Base-by-base conservation (phyloP, 2,329 filamentous ascomycete genomes). In the Venturiaceae sp. region DNA sequence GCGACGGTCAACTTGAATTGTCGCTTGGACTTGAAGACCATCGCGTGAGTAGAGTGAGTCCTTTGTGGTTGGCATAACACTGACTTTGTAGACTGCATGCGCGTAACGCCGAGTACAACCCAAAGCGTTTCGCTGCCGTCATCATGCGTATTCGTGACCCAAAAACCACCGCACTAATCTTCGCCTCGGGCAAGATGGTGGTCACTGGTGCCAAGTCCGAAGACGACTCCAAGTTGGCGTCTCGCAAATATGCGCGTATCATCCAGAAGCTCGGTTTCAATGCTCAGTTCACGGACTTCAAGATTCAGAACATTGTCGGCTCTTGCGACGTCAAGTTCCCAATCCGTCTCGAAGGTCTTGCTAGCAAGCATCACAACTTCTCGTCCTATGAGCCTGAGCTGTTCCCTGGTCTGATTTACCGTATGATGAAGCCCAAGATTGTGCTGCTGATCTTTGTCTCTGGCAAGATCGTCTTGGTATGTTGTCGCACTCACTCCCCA, bases 401-500 rank as follows among this genome's bases (percentile, higher is more conserved):
- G 73, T 99, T 97, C 83, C 94, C 94, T 69, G 94, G 94, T 84
- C 86, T 99, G 56, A 99, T 99, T 77, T 99, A 99, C 78, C 91
- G 94, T 73, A 99, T 99, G 94, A 96, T 97, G 81, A 97, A 97
- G 81, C 94, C 94, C 21, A 97, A 97, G 85, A 96, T 97, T 66
- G 92, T 97, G 57, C 85, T 97, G 28, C 80, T 97, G 70, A 96
- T 99, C 74, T 97, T 97, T 78, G 92, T 97, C 68, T 94, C 88
- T 69, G 94, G 92, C 70, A 97, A 97, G 83, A 97, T 97, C 62
- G 94, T 97, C 68, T 39, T 37, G 28, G 53, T 44, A 39, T 44
- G 32, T 28, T 28, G 4, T 6, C 32, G 2, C 23, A 11, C 36
- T 44, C 3, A n/a, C 16, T 13, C 28, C 23, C 14, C 3, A 16